Percentiles rank a stretch among this genome's conserved stretches.
Evolutionary conservation across 2,329 filamentous ascomycete genomes (phyloP).

Genomic region (Byssoonygena ceratinophila): DNA sequence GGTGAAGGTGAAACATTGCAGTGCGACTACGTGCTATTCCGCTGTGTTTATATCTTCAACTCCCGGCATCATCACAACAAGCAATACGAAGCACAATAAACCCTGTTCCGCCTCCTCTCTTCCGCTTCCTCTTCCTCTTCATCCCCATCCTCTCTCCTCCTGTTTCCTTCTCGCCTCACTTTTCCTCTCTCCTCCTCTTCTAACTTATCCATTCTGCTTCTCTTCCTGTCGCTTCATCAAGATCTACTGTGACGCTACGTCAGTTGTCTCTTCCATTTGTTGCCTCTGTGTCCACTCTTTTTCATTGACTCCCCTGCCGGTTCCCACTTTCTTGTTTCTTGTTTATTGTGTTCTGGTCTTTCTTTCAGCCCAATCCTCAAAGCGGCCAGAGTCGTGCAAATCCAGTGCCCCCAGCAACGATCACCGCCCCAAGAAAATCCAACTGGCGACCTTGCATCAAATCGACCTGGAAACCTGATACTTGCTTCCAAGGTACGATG

Average conservation of each 20-base stretch:
- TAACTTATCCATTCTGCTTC: too few species aligned
- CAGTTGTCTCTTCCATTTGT: conserved; percentile 8
- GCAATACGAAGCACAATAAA: too few species aligned
- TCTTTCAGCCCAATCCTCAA: conserved; percentile 7
- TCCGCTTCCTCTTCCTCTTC: conserved; percentile 11
- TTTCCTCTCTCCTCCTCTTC: conserved; percentile 14
- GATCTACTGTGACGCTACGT: neutral
- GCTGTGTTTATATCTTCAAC: conserved; percentile 1
- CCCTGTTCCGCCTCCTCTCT: neutral
- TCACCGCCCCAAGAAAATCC: too few species aligned
- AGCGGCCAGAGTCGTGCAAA: neutral
- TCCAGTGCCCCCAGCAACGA: neutral
- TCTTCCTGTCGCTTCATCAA: neutral
- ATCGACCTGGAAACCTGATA: too few species aligned
- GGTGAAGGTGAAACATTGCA: neutral
- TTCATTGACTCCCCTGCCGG: conserved; percentile 1
- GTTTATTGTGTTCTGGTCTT: neutral
- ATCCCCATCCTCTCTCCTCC: neutral
- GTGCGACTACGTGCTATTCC: neutral
- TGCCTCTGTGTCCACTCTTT: conserved; percentile 1
- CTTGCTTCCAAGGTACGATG: too few species aligned
- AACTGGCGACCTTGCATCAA: too few species aligned
- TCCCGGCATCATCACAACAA: too few species aligned
- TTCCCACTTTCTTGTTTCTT: neutral
- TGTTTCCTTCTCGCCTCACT: conserved; percentile 5